These are phyloP conservation scores for Ceratobasidium sp. DNA, from an alignment of 1,284 basidiomycete genomes.

Conservation along the genomic window DNA sequence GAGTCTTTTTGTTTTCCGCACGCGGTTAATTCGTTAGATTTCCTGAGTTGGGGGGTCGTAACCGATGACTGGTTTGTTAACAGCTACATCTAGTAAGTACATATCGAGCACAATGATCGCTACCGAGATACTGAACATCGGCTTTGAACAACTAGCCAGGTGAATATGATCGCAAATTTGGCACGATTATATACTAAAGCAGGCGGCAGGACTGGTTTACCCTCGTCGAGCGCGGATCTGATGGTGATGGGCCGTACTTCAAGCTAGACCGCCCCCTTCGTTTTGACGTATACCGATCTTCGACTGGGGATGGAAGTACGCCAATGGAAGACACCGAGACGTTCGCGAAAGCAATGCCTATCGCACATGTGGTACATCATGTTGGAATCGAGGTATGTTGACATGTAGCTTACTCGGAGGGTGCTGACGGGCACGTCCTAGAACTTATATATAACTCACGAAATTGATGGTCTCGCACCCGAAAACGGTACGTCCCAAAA, in stretches of 20 bases:
- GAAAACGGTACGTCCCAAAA: constrained; percentile 15
- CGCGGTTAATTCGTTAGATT: constrained; percentile 21
- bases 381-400: constrained; percentile 41
- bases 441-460: constrained; percentile 46
- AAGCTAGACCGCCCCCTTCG: constrained; percentile 43
- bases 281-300: constrained; percentile 45
- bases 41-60: constrained; percentile 36
- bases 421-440: background rate
- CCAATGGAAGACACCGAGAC: constrained; percentile 39
- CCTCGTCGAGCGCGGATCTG: constrained; percentile 20
- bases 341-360: constrained; percentile 44
- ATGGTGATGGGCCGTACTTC: constrained; percentile 23
- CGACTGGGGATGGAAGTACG: constrained; percentile 31
- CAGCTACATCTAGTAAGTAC: constrained; percentile 43
- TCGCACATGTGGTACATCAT: constrained; percentile 40
- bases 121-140: background rate
- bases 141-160: constrained; percentile 1
- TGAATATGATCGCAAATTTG: background rate
- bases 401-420: background rate
- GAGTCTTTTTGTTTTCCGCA: too few species aligned
- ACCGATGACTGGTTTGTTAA: constrained; percentile 41
- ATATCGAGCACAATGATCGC: background rate
- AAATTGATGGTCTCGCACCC: constrained; percentile 42
- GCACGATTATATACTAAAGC: background rate
- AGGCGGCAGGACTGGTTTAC: constrained; percentile 43